Evolutionary conservation across 2,329 filamentous ascomycete genomes (phyloP).

Genomic region (Colletotrichum sp.): DNA sequence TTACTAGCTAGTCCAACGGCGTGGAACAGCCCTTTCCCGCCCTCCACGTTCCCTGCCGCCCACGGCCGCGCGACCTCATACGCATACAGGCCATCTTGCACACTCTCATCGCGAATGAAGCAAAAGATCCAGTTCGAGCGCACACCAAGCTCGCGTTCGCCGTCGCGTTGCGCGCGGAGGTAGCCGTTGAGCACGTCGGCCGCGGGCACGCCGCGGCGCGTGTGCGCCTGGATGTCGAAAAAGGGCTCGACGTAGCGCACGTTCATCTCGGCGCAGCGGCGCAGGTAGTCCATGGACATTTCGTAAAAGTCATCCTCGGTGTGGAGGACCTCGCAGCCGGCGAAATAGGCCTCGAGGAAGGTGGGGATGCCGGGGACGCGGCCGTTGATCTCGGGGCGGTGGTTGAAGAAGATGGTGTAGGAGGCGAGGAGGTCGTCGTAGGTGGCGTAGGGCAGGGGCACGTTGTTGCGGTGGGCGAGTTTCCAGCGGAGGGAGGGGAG

Average conservation of each 20-base stretch:
- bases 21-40: slow-evolving; percentile 43
- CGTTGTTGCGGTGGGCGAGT: slow-evolving; percentile 66
- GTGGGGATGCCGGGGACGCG: slow-evolving; percentile 30
- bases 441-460: slow-evolving; percentile 70
- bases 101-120: slow-evolving; percentile 43
- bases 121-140: slow-evolving; percentile 44
- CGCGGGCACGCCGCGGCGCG: slow-evolving; percentile 65
- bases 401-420: slow-evolving; percentile 53
- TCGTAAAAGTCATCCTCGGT: slow-evolving; percentile 72
- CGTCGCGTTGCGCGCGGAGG: slow-evolving; percentile 34
- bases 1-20: slow-evolving; percentile 53
- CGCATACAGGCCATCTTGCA: slow-evolving; percentile 40
- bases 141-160: slow-evolving; percentile 29
- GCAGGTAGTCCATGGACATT: slow-evolving; percentile 75
- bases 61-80: slow-evolving; percentile 44
- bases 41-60: slow-evolving; percentile 27
- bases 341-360: slow-evolving; percentile 80
- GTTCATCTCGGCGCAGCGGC: slow-evolving; percentile 65
- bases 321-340: slow-evolving; percentile 73
- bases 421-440: slow-evolving; percentile 62
- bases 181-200: slow-evolving; percentile 67
- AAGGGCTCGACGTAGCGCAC: slow-evolving; percentile 81
- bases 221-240: slow-evolving; percentile 82
- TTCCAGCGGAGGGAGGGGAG: slow-evolving; percentile 72
- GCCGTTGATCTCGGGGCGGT: slow-evolving; percentile 41